Evolutionary conservation across 1,284 basidiomycete genomes (phyloP).

Genomic region (Ceratobasidium sp.): DNA sequence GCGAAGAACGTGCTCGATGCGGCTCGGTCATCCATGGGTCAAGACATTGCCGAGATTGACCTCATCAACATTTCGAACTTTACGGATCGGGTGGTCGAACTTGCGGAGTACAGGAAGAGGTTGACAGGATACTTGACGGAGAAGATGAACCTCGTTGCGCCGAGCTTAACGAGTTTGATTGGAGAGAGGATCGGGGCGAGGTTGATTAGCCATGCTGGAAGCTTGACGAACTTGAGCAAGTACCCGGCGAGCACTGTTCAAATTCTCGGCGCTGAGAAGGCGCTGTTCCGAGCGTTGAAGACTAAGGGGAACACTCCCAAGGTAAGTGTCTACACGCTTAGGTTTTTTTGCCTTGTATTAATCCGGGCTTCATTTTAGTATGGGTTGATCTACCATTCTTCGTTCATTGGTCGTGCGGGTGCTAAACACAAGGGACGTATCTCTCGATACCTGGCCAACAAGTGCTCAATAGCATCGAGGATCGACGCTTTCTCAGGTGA

Average conservation of each 20-base stretch:
- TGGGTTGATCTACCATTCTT: slow-evolving; percentile 91
- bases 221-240: slow-evolving; percentile 96
- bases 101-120: slow-evolving; percentile 94
- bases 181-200: slow-evolving; percentile 96
- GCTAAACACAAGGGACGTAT: slow-evolving; percentile 98
- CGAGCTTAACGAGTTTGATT: slow-evolving; percentile 92
- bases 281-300: slow-evolving; percentile 96
- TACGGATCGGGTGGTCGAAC: slow-evolving; percentile 88
- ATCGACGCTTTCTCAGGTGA: slow-evolving; percentile 96
- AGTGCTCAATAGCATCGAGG: slow-evolving; percentile 96
- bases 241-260: slow-evolving; percentile 99
- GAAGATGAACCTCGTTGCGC: slow-evolving; percentile 98
- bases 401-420: slow-evolving; percentile 95
- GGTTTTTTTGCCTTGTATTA: slow-evolving; percentile 13
- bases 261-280: slow-evolving; percentile 98
- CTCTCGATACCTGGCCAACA: slow-evolving; percentile 98
- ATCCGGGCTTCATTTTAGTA: slow-evolving; percentile 66
- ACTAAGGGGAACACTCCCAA: slow-evolving; percentile 99
- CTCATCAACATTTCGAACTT: slow-evolving; percentile 97
- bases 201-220: slow-evolving; percentile 97
- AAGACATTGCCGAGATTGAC: slow-evolving; percentile 91
- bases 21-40: slow-evolving; percentile 94
- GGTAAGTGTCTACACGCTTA: slow-evolving; percentile 60
- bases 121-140: slow-evolving; percentile 90
- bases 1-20: slow-evolving; percentile 97